Evolutionary conservation across 2,329 filamentous ascomycete species (phyloP).

Genomic region (Pseudocercospora vitis): DNA sequence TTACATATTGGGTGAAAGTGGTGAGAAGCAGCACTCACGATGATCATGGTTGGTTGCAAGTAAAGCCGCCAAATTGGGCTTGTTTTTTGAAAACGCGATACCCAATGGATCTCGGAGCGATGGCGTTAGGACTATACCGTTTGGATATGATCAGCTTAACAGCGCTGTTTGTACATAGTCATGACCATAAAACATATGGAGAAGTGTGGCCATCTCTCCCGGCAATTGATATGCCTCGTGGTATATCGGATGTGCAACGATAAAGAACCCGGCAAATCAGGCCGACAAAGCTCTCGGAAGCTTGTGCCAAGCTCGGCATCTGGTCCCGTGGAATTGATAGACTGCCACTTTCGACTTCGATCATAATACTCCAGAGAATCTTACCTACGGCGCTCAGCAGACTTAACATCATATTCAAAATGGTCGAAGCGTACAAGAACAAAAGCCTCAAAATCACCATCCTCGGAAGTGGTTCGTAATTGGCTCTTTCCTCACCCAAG

Average conservation of each 20-base stretch:
- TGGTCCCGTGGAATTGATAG: background rate
- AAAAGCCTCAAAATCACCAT: background rate
- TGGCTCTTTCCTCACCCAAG: background rate
- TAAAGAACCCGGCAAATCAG: too few species aligned
- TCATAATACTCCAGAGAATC: background rate
- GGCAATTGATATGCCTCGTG: too few species aligned
- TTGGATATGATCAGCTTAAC: too few species aligned
- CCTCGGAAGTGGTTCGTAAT: background rate
- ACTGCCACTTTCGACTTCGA: background rate
- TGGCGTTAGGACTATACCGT: background rate
- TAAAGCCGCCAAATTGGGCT: too few species aligned
- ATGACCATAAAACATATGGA: background rate
- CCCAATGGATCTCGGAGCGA: background rate
- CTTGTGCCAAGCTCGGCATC: background rate
- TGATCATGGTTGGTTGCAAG: too few species aligned
- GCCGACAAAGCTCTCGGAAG: background rate
- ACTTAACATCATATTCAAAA: background rate
- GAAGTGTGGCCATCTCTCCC: background rate
- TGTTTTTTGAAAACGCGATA: background rate
- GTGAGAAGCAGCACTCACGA: too few species aligned
- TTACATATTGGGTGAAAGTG: conserved; percentile 11
- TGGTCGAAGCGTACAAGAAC: background rate
- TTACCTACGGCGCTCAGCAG: background rate
- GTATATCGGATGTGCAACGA: too few species aligned
- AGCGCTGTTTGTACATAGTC: conserved; percentile 1